Percentiles rank a stretch among this genome's conserved stretches.
phyloP scores from a whole-genome alignment of 2,329 filamentous ascomycete species.

The Aureobasidium melanogenum region DNA sequence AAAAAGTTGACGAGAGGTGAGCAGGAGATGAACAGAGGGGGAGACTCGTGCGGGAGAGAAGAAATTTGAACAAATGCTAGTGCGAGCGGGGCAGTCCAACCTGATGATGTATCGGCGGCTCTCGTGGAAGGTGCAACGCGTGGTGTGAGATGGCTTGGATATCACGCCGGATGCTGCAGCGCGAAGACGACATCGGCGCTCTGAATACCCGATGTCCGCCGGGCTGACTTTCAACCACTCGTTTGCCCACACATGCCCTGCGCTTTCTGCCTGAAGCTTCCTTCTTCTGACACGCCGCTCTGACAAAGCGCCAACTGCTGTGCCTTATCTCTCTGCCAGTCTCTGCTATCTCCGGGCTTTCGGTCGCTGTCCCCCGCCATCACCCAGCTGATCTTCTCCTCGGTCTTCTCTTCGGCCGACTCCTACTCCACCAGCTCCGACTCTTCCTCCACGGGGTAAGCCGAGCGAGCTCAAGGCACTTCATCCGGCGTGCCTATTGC shows the following conservation, averaged over 20 bases:
- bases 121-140: not conserved
- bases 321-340: too few relatives aligned
- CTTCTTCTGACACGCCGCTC: not conserved
- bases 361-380: not conserved
- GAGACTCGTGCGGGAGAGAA: not conserved
- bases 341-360: not conserved
- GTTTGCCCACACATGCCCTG: not conserved
- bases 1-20: not conserved
- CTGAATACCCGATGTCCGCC: not conserved
- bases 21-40: not conserved
- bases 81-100: not conserved
- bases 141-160: conserved; percentile 7
- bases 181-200: conserved; percentile 7
- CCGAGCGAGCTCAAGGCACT: not conserved
- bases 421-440: not conserved
- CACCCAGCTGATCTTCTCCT: not conserved
- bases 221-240: conserved; percentile 3
- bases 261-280: not conserved
- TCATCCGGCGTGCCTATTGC: conserved; percentile 2
- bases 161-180: not conserved
- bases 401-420: conserved; percentile 1
- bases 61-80: not conserved
- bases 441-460: conserved; percentile 8
- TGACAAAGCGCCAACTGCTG: not conserved
- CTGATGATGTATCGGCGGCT: not conserved